Evolutionary conservation across 495 filamentous ascomycete species (phyloP).

Genomic region (Daldinia bambusicola): DNA sequence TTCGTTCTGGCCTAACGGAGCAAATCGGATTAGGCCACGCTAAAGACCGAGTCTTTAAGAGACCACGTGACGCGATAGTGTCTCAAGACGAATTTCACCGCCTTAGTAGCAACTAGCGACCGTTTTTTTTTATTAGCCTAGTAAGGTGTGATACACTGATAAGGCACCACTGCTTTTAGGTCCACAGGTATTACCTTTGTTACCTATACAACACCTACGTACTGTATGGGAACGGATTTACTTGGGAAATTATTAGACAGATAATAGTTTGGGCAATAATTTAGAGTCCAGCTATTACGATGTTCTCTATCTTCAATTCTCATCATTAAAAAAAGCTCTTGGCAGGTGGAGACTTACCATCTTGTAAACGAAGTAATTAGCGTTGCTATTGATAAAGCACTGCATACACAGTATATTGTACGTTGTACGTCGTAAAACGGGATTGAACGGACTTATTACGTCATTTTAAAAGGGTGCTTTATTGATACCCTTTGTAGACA

Average conservation of each 20-base stretch:
- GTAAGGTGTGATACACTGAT: conserved; percentile 5
- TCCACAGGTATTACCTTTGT: too few relatives aligned
- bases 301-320: background rate
- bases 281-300: background rate
- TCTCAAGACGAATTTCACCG: conserved; percentile 22
- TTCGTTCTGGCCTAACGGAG: conserved; percentile 38
- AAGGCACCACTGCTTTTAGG: background rate
- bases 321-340: background rate
- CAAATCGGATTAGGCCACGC: conserved; percentile 46
- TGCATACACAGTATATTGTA: conserved; percentile 3
- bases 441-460: background rate
- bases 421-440: background rate
- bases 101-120: too few relatives aligned
- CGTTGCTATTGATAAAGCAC: background rate
- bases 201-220: background rate
- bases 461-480: background rate
- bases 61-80: conserved; percentile 33
- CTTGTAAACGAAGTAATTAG: too few relatives aligned
- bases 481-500: background rate
- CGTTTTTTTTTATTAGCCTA: conserved; percentile 16
- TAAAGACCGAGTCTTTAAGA: conserved; percentile 36
- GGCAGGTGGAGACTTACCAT: background rate
- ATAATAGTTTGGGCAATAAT: background rate
- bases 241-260: too few relatives aligned
- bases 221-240: background rate